These are phyloP conservation scores for Metarhizium album DNA, from an alignment of 2,329 filamentous ascomycete species.

Conservation along the genomic window DNA sequence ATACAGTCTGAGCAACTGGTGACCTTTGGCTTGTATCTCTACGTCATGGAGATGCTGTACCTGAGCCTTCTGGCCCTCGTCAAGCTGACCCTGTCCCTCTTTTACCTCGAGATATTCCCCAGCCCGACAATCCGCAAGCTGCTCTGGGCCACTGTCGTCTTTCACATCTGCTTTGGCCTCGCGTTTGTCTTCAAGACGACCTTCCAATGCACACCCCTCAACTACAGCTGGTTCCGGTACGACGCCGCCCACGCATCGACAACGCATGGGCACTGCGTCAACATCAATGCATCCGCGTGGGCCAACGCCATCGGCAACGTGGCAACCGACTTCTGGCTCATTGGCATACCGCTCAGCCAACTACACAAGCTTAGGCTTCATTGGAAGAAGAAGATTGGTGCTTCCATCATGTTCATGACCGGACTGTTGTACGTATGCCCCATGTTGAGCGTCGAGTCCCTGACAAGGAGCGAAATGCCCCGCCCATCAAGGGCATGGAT, in stretches of 20 bases:
- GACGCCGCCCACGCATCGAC: conserved; percentile 22
- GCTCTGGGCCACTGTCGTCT: conserved; percentile 23
- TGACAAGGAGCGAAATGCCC: too few relatives aligned
- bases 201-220: conserved; percentile 36
- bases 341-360: conserved; percentile 31
- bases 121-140: conserved; percentile 20
- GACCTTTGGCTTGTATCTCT: conserved; percentile 27
- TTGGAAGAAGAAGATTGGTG: conserved; percentile 29
- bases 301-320: conserved; percentile 35
- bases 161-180: conserved; percentile 24
- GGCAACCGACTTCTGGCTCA: conserved; percentile 33
- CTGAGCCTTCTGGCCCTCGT: conserved; percentile 29
- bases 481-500: too few relatives aligned
- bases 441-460: not conserved
- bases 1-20: not conserved
- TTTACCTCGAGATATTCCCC: conserved; percentile 39
- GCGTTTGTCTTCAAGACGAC: conserved; percentile 27
- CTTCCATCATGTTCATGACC: conserved; percentile 31
- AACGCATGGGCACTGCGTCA: conserved; percentile 28
- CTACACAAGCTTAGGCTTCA: conserved; percentile 24
- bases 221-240: conserved; percentile 36
- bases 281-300: conserved; percentile 33
- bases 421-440: conserved; percentile 20
- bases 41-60: conserved; percentile 26
- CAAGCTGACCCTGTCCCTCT: conserved; percentile 35